Base-by-base conservation (phyloP, 1,284 basidiomycete species). In the Cutaneotrichosporon sp. region DNA sequence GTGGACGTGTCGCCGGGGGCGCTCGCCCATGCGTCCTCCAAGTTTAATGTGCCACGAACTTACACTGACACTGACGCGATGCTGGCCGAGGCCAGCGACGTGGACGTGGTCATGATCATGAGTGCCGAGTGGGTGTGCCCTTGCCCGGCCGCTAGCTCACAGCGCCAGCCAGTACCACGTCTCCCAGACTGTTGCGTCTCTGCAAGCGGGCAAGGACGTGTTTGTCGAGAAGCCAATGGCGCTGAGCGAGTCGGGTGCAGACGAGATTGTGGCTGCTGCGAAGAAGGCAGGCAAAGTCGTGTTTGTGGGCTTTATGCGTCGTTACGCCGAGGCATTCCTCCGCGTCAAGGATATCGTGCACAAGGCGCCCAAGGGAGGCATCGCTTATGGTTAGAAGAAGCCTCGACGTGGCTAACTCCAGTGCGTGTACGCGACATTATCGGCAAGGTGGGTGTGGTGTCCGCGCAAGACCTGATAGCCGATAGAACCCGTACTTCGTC, bases 351-450 rank as follows among this genome's bases (percentile, higher is more conserved):
- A 70, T 37, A 52, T 69, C 13, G 58, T 75, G 9, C 37, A 53
- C 46, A 60, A 22, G 12, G 36, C 42, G 18, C 43, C 36, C 2
- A 38, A 30, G 42, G 45, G 34, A 1, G 38, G 18, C 3, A 55
- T 59, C 37, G 33, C 45, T 7, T 59, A 59, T 34, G 56, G 56
- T 58, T 35, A 3, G 48, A 38, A 33, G 13, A 23, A n/a, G 44
- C 14, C 12, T 3, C 8, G 20, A 5, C 9, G n/a, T 15, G 4
- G 20, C 52, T 54, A 18, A 56, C 35, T 2, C 8, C 52, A 58
- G 59, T 69, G 4, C 61, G 69, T 36, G 72, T 77, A 15, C 65
- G 75, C 43, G 77, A 78, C 52, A 73, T 78, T 30, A 74, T 77
- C 46, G 77, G 77, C 10, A 62, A 68, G 43, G 72, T 73, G 43